Conservation (phyloP, 2,329 filamentous ascomycete species). For the Corniculantispora saksenae region DNA sequence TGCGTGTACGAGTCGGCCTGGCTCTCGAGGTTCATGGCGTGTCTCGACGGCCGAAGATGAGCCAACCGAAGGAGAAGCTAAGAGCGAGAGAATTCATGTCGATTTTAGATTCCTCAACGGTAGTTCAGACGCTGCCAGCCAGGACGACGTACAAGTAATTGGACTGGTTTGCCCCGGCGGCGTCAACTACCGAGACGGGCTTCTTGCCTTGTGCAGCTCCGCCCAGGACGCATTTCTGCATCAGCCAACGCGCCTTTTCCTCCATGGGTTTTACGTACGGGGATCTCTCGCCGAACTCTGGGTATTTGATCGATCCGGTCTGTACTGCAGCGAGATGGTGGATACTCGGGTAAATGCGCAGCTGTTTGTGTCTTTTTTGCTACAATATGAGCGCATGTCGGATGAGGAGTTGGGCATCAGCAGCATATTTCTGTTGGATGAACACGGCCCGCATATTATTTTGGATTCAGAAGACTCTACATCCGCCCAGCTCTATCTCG, state of each 20-base stretch:
- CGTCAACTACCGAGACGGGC: background rate
- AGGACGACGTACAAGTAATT: no score
- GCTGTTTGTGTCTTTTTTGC: background rate
- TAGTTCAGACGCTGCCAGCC: no score
- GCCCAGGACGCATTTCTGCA: background rate
- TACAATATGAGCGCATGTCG: background rate
- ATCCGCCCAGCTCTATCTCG: no score
- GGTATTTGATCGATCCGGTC: background rate
- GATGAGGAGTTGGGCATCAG: background rate
- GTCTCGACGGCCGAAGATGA: no score
- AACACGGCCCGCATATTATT: no score
- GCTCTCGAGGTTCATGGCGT: no score
- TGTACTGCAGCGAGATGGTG: background rate
- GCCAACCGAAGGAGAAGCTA: no score
- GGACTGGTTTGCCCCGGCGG: background rate
- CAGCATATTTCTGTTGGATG: no score
- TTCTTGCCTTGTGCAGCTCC: background rate
- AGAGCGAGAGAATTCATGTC: no score
- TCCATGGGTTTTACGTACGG: slow-evolving; percentile 2
- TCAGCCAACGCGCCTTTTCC: slow-evolving; percentile 4
- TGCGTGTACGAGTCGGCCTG: no score
- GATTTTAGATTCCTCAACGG: no score
- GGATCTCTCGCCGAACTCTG: background rate
- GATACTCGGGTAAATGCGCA: background rate
- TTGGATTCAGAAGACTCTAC: no score